Evolutionary conservation across 345 rosid genomes (phyloP), one percentile per base, ranked within the genome.

Genomic region (Diplotaxis tenuifolia): DNA sequence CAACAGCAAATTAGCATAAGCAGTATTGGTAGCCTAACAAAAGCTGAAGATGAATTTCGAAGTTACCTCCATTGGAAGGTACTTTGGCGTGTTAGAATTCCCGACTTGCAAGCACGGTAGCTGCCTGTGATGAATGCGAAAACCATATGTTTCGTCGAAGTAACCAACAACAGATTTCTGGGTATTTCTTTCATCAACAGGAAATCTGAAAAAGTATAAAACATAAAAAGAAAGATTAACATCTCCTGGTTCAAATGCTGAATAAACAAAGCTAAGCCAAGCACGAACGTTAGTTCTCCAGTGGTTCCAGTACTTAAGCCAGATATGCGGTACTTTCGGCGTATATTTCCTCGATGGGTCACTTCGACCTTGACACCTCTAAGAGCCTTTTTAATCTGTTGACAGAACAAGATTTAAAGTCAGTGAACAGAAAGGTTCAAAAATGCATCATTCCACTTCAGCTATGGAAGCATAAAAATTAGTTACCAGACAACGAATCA

Each of bases 51-150:
- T 25, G 28, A 25, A 25, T 25, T 25, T 25, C 28, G 28, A 25
- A 5, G 28, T 25, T 25, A 92, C 97, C 92, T 92, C 98, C 98
- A 90, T 90, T 0, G 98, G 98, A 74, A 92, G 73, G 83, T 92
- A 92, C 76, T 90, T 90, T 28, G 96, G 95, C 64, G 90, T 87
- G 79, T 87, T 88, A 61, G 86, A 91, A 68, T 88, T 90, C 16
- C 96, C 98, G 25, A 92, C 98, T 88, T 92, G 98, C 22, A 92
- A 82, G 70, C 98, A 92, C 14, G 98, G 98, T 87, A 85, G 84
- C 20, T 88, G 95, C 14, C 86, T 80, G 73, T 87, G 88, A 75
- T 84, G 88, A 70, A 92, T 92, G 3, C 66, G 75, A 29, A 88
- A 87, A 19, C 89, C 90, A 78, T 92, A 88, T 9, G 95, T 88